Base-by-base conservation (phyloP, 2,329 filamentous ascomycete species). In the Tetracladium maxilliforme region DNA sequence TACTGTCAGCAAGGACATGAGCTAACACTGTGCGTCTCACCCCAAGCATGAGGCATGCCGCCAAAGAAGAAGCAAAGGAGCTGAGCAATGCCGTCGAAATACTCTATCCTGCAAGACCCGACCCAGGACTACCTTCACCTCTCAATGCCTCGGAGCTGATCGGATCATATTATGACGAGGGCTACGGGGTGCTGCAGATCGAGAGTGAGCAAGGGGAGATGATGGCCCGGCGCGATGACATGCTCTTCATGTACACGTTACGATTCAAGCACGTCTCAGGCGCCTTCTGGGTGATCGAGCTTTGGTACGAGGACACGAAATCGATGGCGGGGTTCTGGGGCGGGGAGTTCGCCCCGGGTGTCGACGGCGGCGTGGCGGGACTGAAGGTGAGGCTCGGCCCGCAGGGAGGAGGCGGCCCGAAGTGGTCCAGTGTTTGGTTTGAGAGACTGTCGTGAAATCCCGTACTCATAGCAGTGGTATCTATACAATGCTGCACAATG, bases 341-440 rank as follows among this genome's bases (percentile, higher is more conserved):
- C 23, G 6, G 32, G 3, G 41, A 44, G 22, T 45, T 44, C 22
- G 31, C 21, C 17, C 10, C 44, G 9, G 33, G 32, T 4, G 28
- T 19, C 20, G 30, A 40, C 24, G 42, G 43, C 4, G 24, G 16
- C 3, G 26, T 33, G 7, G 29, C 10, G 10, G 23, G 23, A 8
- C 30, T 44, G 14, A 42, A 42, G 1, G 18, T 41, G 6, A 29
- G 19, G 7, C 9, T 34, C 4, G 41, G 41, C 25, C 21, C 25
- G 6, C 26, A 32, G 24, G 41, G 42, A 37, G 37, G 35, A n/a
- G n/a, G n/a, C n/a, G n/a, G n/a, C n/a, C n/a, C n/a, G 9, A 11
- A 6, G 6, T 34, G 32, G 14, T 33, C 31, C 14, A 38, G 31
- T 32, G 38, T 44, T 14, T 45, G 42, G 43, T 45, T 41, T 33